Conservation (phyloP, 1,284 basidiomycete species). For the Chondrostereum purpureum region DNA sequence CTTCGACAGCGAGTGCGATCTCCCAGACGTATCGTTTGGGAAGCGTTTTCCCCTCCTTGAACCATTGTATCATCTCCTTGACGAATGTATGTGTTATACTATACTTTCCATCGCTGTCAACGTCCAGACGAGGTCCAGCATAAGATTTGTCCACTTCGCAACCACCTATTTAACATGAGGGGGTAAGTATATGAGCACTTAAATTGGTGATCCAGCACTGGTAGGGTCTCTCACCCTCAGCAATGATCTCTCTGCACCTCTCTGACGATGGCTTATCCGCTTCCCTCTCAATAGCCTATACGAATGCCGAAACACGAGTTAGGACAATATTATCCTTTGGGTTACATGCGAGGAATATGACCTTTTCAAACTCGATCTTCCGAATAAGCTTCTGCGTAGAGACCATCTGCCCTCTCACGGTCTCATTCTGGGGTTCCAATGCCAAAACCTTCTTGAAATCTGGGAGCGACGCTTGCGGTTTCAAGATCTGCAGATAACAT, state of each 20-base stretch:
- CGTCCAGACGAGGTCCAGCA: constrained; percentile 56
- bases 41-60: constrained; percentile 86
- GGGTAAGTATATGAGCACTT: neutral
- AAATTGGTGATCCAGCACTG: neutral
- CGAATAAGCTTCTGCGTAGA: constrained; percentile 88
- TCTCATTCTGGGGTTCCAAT: constrained; percentile 86
- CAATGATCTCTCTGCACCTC: constrained; percentile 73
- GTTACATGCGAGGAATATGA: too few species aligned
- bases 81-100: constrained; percentile 76
- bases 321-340: too few species aligned
- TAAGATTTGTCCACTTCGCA: constrained; percentile 71
- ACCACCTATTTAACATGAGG: constrained; percentile 38
- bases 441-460: constrained; percentile 85
- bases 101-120: constrained; percentile 56
- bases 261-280: constrained; percentile 76
- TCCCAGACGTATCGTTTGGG: constrained; percentile 92
- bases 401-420: constrained; percentile 75
- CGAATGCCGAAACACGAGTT: neutral
- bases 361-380: constrained; percentile 86
- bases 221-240: constrained; percentile 48
- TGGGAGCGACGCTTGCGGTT: constrained; percentile 74
- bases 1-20: constrained; percentile 86
- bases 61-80: constrained; percentile 83
- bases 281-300: constrained; percentile 82
- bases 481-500: constrained; percentile 86